A percentile compares a stretch with the other conserved stretches of the same genome.
These are phyloP conservation scores for Pseudogymnoascus destructans DNA, from an alignment of 2,329 filamentous ascomycete species.

Conservation along the genomic window DNA sequence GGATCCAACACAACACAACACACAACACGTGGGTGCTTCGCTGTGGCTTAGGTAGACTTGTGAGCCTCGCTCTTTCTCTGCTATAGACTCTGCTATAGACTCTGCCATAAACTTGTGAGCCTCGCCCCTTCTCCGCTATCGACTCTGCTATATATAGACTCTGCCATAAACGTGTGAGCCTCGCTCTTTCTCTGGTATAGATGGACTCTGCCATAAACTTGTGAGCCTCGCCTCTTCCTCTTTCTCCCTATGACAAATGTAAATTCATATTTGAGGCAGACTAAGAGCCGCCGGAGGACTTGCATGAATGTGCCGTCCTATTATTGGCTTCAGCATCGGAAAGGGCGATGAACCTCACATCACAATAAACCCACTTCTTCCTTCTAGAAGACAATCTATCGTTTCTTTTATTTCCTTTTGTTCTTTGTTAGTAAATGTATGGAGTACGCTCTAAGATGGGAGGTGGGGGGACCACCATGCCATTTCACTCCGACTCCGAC, in stretches of 20 bases:
- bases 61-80: background rate
- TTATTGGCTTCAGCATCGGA: background rate
- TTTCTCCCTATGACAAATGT: background rate
- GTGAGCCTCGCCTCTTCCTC: too few relatives aligned
- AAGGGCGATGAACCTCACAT: background rate
- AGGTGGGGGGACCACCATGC: background rate
- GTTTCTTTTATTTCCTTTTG: background rate
- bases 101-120: too few relatives aligned
- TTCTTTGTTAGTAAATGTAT: background rate
- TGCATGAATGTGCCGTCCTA: background rate
- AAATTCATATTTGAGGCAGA: background rate
- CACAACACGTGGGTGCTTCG: background rate
- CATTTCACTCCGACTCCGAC: background rate
- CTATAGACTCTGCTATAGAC: background rate
- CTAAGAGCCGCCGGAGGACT: background rate
- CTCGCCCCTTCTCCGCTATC: background rate
- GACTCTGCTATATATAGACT: too few relatives aligned
- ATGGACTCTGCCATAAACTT: too few relatives aligned
- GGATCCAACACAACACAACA: background rate
- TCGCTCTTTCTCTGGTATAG: background rate
- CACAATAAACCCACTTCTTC: background rate
- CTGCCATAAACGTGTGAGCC: background rate
- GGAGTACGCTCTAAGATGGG: background rate
- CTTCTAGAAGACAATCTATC: background rate
- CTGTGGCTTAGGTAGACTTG: background rate